Percentiles rank a stretch among this genome's conserved stretches.
These are phyloP conservation scores for Fulvia fulva DNA, from an alignment of 2,329 filamentous ascomycete genomes.

Conservation along the genomic window DNA sequence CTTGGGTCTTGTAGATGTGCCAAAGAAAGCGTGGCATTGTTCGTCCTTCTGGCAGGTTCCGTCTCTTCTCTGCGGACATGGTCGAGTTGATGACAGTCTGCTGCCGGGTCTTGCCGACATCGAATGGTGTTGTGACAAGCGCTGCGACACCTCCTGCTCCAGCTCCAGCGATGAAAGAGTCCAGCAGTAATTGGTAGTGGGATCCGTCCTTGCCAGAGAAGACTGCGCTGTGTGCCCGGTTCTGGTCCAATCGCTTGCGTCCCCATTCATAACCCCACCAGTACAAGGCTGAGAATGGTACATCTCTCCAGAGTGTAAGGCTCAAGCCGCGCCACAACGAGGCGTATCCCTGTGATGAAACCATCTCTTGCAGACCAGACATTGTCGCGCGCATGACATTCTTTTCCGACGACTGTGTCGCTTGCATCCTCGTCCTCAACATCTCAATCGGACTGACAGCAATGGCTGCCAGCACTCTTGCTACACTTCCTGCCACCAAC, in stretches of 20 bases:
- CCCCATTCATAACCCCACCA: constrained; percentile 97
- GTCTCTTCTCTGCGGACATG: constrained; percentile 37
- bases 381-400: constrained; percentile 78
- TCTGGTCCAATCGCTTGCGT: constrained; percentile 65
- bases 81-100: constrained; percentile 69
- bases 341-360: constrained; percentile 67
- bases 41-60: constrained; percentile 63
- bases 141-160: constrained; percentile 79
- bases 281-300: constrained; percentile 94
- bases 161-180: constrained; percentile 86
- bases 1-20: constrained; percentile 88
- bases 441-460: constrained; percentile 90
- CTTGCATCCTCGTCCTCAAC: constrained; percentile 85
- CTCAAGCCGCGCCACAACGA: constrained; percentile 88
- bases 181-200: constrained; percentile 76
- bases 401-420: constrained; percentile 46
- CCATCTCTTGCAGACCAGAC: constrained; percentile 72
- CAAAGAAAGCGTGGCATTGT: constrained; percentile 79
- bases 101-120: constrained; percentile 93
- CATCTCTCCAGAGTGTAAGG: constrained; percentile 91
- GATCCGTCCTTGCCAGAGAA: constrained; percentile 36
- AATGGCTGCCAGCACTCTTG: constrained; percentile 74
- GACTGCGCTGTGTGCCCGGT: constrained; percentile 50
- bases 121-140: constrained; percentile 88
- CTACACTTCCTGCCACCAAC: constrained; percentile 71